Percentiles rank a stretch among this genome's conserved stretches.
phyloP scores from a whole-genome alignment of 345 rosid genomes.

The Syzygium aromaticum region DNA sequence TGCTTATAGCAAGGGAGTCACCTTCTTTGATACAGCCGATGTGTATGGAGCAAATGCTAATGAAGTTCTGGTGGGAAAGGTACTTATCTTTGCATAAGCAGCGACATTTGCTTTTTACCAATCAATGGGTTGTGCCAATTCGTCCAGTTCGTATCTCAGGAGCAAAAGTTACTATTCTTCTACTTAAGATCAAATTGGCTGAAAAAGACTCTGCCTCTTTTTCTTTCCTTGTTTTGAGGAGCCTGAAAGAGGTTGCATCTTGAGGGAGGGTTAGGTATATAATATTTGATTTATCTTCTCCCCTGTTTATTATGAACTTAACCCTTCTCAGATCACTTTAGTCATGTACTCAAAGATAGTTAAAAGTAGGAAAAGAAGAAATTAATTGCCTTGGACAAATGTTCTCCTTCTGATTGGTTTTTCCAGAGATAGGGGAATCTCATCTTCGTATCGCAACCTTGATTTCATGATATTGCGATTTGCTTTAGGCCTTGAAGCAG shows the following conservation, averaged over 20 bases:
- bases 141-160: neutral
- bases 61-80: constrained; percentile 5
- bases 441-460: neutral
- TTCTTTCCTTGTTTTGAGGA: neutral
- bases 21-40: neutral
- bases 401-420: neutral
- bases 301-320: neutral
- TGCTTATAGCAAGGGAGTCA: neutral
- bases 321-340: neutral
- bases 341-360: neutral
- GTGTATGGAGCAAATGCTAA: neutral
- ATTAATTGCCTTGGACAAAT: neutral
- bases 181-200: neutral
- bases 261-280: neutral
- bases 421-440: neutral
- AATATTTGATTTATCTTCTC: neutral
- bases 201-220: neutral
- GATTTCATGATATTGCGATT: neutral
- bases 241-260: neutral
- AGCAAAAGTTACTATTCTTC: neutral
- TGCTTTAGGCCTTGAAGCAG: constrained; percentile 15
- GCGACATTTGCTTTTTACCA: neutral
- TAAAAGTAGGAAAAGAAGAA: neutral
- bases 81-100: neutral
- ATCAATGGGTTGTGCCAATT: neutral